These are phyloP conservation scores for Cordyceps javanica DNA, from an alignment of 2,329 filamentous ascomycete genomes.

Conservation along the genomic window DNA sequence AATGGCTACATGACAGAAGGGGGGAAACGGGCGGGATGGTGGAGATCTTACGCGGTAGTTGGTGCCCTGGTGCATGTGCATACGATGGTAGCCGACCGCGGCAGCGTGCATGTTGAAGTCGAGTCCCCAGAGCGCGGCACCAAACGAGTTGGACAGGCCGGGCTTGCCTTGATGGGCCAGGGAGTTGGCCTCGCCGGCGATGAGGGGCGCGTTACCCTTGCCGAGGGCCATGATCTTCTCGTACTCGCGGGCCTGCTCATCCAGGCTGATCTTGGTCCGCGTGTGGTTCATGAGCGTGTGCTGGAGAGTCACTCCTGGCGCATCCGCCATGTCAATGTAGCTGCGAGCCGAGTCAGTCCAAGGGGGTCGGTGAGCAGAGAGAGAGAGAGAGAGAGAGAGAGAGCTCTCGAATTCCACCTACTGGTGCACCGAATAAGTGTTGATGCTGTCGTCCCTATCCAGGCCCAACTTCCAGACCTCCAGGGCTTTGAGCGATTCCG, in stretches of 20 bases:
- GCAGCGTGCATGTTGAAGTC: constrained; percentile 57
- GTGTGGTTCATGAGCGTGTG: constrained; percentile 58
- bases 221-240: constrained; percentile 26
- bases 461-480: constrained; percentile 46
- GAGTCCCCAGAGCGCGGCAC: constrained; percentile 57
- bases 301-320: constrained; percentile 54
- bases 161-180: constrained; percentile 56
- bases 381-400: too few relatives aligned
- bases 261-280: constrained; percentile 41
- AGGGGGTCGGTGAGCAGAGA: neutral
- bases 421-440: constrained; percentile 51
- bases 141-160: constrained; percentile 58
- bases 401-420: too few relatives aligned
- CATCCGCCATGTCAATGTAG: constrained; percentile 53
- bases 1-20: constrained; percentile 8
- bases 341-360: constrained; percentile 27
- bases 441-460: constrained; percentile 40
- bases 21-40: neutral
- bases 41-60: constrained; percentile 44
- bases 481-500: constrained; percentile 43
- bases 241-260: constrained; percentile 42
- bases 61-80: constrained; percentile 60
- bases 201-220: constrained; percentile 7
- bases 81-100: constrained; percentile 46
- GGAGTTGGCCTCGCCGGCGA: constrained; percentile 54